Percentiles rank a stretch among this genome's conserved stretches.
phyloP scores from a whole-genome alignment of 2,329 filamentous ascomycete genomes.

The Phialophora verrucosa region DNA sequence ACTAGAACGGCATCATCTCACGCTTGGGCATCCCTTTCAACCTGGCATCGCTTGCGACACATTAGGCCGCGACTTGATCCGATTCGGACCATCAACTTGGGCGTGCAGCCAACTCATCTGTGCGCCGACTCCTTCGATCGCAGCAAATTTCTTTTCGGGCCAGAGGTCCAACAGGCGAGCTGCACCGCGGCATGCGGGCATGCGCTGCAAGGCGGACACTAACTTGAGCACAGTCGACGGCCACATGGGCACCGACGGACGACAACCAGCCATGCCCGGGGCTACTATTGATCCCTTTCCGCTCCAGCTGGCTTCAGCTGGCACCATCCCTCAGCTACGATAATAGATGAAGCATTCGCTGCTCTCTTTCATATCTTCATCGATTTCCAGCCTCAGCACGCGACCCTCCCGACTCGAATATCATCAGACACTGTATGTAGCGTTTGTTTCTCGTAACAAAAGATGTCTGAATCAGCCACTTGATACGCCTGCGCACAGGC shows the following conservation, averaged over 20 bases:
- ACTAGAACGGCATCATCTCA: conserved; percentile 11
- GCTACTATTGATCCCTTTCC: background rate
- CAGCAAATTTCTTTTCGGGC: background rate
- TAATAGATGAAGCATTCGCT: background rate
- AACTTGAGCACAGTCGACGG: background rate
- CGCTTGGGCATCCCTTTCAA: conserved; percentile 7
- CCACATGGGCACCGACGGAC: background rate
- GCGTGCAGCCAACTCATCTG: background rate
- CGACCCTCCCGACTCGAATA: background rate
- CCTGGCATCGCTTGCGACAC: conserved; percentile 2
- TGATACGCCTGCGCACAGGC: background rate
- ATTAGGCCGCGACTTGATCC: conserved; percentile 10
- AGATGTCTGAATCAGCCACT: background rate
- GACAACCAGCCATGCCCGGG: background rate
- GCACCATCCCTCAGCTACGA: background rate
- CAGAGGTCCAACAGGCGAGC: conserved; percentile 7
- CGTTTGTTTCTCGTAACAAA: background rate
- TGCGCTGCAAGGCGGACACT: conserved; percentile 10
- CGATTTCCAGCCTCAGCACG: background rate
- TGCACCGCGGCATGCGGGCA: conserved; percentile 1
- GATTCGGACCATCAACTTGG: background rate
- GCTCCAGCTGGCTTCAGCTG: background rate
- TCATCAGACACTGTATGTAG: background rate
- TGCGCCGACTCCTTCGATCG: conserved; percentile 11
- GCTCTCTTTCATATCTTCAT: background rate